Conservation (phyloP, 2,329 filamentous ascomycete species). For the Zasmidium citrigriseum region DNA sequence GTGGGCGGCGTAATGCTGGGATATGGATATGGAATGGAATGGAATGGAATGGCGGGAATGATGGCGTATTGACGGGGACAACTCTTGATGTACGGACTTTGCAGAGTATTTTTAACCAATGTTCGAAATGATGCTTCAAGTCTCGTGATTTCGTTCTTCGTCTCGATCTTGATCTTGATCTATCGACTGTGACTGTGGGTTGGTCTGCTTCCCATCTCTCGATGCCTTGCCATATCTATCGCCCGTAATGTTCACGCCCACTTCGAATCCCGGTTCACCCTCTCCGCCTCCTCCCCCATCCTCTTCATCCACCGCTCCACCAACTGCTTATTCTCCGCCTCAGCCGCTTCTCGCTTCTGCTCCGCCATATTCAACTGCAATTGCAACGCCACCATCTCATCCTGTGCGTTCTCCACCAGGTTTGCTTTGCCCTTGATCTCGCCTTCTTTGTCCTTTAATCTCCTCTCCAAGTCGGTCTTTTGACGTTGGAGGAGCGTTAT, state of each 20-base stretch:
- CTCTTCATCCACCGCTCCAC: slow-evolving; percentile 89
- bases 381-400: slow-evolving; percentile 86
- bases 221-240: neutral
- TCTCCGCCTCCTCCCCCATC: slow-evolving; percentile 82
- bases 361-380: slow-evolving; percentile 86
- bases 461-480: slow-evolving; percentile 61
- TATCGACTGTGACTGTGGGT: too few relatives aligned
- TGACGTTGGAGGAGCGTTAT: slow-evolving; percentile 66
- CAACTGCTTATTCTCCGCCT: slow-evolving; percentile 83
- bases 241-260: slow-evolving; percentile 23
- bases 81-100: neutral
- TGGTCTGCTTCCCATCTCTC: neutral
- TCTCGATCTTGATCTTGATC: too few relatives aligned
- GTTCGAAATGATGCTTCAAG: too few relatives aligned
- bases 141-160: too few relatives aligned
- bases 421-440: slow-evolving; percentile 83
- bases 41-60: neutral
- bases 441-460: slow-evolving; percentile 78
- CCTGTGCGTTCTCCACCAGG: slow-evolving; percentile 83
- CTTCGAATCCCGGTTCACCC: slow-evolving; percentile 66
- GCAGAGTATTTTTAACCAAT: neutral
- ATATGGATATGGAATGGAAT: neutral
- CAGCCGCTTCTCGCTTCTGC: slow-evolving; percentile 69
- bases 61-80: neutral
- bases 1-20: neutral